Conservation (phyloP, 345 rosid genomes). For the Barbarea vulgaris region DNA sequence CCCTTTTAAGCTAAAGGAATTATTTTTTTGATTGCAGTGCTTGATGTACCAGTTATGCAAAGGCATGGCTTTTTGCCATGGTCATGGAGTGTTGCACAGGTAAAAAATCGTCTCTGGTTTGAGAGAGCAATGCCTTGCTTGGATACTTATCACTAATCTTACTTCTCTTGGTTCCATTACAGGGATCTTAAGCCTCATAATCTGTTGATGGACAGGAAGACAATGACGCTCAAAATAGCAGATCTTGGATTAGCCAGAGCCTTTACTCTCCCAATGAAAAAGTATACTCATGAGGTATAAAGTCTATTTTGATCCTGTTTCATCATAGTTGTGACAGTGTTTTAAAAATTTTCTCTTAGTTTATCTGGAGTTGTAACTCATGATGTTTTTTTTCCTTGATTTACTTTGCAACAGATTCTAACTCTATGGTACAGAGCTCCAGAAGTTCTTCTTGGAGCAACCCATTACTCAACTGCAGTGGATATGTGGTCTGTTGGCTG, state of each 20-base stretch:
- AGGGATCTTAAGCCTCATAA: conserved; percentile 99
- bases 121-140: not conserved
- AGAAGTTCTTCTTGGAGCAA: conserved; percentile 91
- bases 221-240: conserved; percentile 82
- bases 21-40: conserved; percentile 48
- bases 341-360: not conserved
- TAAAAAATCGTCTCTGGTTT: conserved; percentile 14
- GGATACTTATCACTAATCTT: not conserved
- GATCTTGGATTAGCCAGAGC: conserved; percentile 95
- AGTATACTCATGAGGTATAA: conserved; percentile 64
- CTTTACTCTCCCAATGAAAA: conserved; percentile 74
- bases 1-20: not conserved
- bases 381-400: not conserved
- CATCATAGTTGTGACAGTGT: not conserved
- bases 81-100: conserved; percentile 97
- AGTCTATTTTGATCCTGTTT: conserved; percentile 2
- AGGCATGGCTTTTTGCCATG: conserved; percentile 98
- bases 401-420: conserved; percentile 55
- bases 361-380: not conserved
- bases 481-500: conserved; percentile 98
- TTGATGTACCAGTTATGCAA: conserved; percentile 97
- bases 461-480: conserved; percentile 96
- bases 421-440: conserved; percentile 98
- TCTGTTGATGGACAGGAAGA: conserved; percentile 80
- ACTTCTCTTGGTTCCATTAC: not conserved